Base-by-base conservation (phyloP, 192 early-diverging fungal species). In the Cladochytrium replicatum region DNA sequence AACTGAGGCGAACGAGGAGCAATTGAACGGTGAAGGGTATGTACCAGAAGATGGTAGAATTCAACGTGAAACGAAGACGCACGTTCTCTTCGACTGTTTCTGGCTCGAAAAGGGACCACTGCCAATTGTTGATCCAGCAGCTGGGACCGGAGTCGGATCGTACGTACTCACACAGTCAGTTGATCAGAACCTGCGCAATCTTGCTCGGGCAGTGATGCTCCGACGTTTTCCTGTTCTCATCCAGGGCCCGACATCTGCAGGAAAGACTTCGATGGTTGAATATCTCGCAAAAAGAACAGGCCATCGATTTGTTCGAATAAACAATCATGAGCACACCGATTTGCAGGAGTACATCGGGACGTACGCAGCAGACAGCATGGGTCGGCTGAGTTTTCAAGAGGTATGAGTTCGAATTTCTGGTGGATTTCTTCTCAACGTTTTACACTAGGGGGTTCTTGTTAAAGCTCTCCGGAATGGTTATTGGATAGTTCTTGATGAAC, bases 241-340 rank as follows among this genome's bases (percentile, higher is more conserved):
- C 55, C 96, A 99, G 71, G 96, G 95, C 34, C 96, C 93, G 5
- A 99, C 96, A 0, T 93, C 89, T 19, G 85, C 87, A 32, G 96
- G 96, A 43, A 99, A 99, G 64, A 99, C 96, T 0, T 87, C 84
- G 49, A 97, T 99, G 88, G 86, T 99, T 44, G 89, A 97, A 60
- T 91, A 92, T 49, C 62, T 99, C 49, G 96, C 96, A 9, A 81
- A 86, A 37, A 49, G 68, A 11, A 86, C 91, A 0, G 90, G 91
- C n/a, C 93, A 96, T 66, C 67, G 68, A 9, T 96, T 97, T 66
- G 88, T 99, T 21, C 84, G 96, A 32, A 91, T 99, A 60, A 99
- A 99, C 66, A 97, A 99, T 63, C 96, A 99, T 68, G 93, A 96
- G 65, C 92, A 95, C 61, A 99, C 96, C 1, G 96, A 99, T 58